These are phyloP conservation scores for Hypocreales sp. DNA, from an alignment of 2,329 filamentous ascomycete genomes.

Conservation along the genomic window DNA sequence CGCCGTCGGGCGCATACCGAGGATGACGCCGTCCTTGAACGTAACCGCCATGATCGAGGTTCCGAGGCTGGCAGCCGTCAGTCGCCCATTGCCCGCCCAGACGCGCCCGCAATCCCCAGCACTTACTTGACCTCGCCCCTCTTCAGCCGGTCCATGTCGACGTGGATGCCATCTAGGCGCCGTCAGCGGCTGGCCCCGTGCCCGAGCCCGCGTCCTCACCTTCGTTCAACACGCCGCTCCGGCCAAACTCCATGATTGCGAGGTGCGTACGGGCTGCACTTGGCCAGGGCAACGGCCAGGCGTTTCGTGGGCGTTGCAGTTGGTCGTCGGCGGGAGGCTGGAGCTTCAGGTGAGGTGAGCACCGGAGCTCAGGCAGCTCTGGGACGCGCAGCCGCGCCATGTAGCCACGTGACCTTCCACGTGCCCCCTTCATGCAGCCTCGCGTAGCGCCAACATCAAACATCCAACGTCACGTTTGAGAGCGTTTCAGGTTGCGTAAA, in stretches of 20 bases:
- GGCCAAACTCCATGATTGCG: constrained; percentile 46
- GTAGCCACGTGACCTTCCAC: constrained; percentile 4
- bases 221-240: constrained; percentile 46
- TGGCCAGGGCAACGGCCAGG: too few species aligned
- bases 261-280: constrained; percentile 1
- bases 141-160: constrained; percentile 98
- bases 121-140: constrained; percentile 96
- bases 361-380: constrained; percentile 32
- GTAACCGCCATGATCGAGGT: constrained; percentile 99
- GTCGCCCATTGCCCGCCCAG: constrained; percentile 14
- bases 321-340: constrained; percentile 14
- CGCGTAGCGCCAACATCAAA: too few species aligned
- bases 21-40: constrained; percentile 95
- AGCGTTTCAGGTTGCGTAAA: too few species aligned
- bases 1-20: too few species aligned
- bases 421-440: too few species aligned
- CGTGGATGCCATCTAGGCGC: constrained; percentile 81
- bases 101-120: not conserved
- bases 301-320: too few species aligned
- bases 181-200: constrained; percentile 8
- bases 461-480: too few species aligned
- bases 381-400: constrained; percentile 23
- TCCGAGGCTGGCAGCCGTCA: constrained; percentile 50
- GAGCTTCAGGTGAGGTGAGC: constrained; percentile 15
- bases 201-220: constrained; percentile 25